phyloP scores from a whole-genome alignment of 1,139 yeast species.

The Diutina rugosa region DNA sequence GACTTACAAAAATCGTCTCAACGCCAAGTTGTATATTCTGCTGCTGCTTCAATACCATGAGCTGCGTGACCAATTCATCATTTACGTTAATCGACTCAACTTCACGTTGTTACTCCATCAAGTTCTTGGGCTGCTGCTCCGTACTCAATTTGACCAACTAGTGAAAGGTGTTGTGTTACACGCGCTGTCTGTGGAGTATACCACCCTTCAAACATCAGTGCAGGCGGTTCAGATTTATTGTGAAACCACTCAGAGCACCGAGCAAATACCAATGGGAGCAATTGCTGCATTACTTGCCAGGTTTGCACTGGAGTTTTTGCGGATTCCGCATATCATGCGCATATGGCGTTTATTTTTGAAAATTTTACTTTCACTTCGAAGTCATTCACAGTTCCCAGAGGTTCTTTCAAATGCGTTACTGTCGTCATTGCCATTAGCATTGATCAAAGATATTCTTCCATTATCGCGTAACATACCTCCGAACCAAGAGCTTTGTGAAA shows the following conservation, averaged over 20 bases:
- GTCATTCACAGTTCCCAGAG: background rate
- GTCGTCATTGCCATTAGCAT: background rate
- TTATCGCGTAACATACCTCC: conserved; percentile 1
- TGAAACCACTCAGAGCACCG: conserved; percentile 9
- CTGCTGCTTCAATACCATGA: conserved; percentile 20
- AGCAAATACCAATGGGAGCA: conserved; percentile 3
- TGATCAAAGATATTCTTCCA: background rate
- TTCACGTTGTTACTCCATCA: conserved; percentile 22
- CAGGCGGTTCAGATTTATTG: conserved; percentile 13
- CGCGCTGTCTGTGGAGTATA: conserved; percentile 11
- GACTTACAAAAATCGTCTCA: conserved; percentile 14
- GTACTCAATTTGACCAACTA: background rate
- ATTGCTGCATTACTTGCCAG: background rate
- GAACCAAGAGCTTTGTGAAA: background rate
- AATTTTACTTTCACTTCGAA: background rate
- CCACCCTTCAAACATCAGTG: conserved; percentile 15
- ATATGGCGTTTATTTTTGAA: background rate
- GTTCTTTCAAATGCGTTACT: background rate
- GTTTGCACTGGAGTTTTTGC: background rate
- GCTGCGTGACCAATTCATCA: conserved; percentile 13
- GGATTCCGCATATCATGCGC: background rate
- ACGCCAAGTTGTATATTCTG: conserved; percentile 25
- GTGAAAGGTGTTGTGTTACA: conserved; percentile 6
- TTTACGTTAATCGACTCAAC: conserved; percentile 26
- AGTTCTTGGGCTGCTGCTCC: conserved; percentile 11